phyloP scores from a whole-genome alignment of 2,329 filamentous ascomycete genomes.

The Alternaria alternata region DNA sequence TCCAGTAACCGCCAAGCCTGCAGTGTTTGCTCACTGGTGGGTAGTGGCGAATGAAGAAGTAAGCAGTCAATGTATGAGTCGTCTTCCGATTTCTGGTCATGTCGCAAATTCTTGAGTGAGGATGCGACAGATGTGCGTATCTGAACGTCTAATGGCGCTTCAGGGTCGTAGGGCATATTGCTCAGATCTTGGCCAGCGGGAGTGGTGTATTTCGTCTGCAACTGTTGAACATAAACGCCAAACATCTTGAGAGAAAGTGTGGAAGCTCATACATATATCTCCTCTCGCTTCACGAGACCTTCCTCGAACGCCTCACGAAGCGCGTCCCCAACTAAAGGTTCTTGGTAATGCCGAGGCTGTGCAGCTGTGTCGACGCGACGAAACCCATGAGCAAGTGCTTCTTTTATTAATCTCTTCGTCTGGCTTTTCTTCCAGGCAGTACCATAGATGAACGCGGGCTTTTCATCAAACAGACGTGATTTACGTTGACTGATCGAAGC shows the following conservation, averaged over 20 bases:
- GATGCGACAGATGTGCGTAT: constrained; percentile 71
- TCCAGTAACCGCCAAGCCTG: constrained; percentile 73
- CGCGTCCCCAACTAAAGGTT: constrained; percentile 73
- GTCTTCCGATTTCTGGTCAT: constrained; percentile 40
- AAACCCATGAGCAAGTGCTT: constrained; percentile 74
- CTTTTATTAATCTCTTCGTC: constrained; percentile 72
- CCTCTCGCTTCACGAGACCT: constrained; percentile 64
- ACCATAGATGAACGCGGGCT: constrained; percentile 69
- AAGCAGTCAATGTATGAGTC: constrained; percentile 64
- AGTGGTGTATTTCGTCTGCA: constrained; percentile 86
- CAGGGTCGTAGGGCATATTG: constrained; percentile 69
- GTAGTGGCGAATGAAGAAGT: constrained; percentile 66
- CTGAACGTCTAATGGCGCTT: constrained; percentile 67
- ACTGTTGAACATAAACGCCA: constrained; percentile 49
- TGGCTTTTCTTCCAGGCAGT: constrained; percentile 85
- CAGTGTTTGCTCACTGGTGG: constrained; percentile 61
- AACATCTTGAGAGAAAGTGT: too few relatives aligned
- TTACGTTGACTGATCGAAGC: constrained; percentile 8
- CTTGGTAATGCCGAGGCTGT: constrained; percentile 80
- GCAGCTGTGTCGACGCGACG: constrained; percentile 79
- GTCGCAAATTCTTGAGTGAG: constrained; percentile 69
- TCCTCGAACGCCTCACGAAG: constrained; percentile 68
- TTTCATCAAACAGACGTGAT: constrained; percentile 26
- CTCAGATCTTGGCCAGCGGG: constrained; percentile 66
- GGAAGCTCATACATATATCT: constrained; percentile 66